phyloP scores from a whole-genome alignment of 176 grass and related monocot genomes.

The Melocanna baccifera region DNA sequence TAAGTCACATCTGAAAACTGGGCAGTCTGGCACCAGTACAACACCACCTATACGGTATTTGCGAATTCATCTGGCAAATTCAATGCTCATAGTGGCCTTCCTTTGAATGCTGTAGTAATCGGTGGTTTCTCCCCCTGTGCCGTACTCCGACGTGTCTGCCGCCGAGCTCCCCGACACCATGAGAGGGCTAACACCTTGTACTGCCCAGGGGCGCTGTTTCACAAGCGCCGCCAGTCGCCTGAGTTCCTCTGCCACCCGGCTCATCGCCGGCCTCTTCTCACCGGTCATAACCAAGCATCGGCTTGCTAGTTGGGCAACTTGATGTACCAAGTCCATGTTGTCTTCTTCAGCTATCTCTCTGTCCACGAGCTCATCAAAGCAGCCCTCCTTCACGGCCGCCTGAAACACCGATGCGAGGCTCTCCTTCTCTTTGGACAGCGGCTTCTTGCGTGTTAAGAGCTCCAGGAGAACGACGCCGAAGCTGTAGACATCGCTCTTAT shows the following conservation, averaged over 20 bases:
- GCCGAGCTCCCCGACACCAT: neutral
- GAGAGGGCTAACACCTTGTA: neutral
- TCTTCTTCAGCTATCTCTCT: neutral
- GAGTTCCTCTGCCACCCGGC: neutral
- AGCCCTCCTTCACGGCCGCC: neutral
- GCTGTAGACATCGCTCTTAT: constrained; percentile 20
- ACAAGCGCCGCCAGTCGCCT: neutral
- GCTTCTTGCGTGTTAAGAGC: neutral
- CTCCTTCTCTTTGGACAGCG: neutral
- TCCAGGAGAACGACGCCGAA: constrained; percentile 18
- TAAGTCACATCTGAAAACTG: no score
- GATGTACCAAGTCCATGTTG: neutral
- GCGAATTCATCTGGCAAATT: constrained; percentile 5
- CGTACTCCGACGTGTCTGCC: neutral
- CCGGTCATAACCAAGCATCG: neutral
- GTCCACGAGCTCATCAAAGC: neutral
- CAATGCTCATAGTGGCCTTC: neutral
- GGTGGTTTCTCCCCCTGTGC: neutral
- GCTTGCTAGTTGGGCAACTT: neutral
- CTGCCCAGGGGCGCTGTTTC: neutral
- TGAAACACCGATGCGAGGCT: neutral
- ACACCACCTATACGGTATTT: neutral
- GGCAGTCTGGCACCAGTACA: no score
- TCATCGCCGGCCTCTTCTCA: neutral
- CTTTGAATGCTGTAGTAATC: neutral